These are phyloP conservation scores for Plantago lanceolata DNA, from an alignment of 305 asterid genomes.

Conservation along the genomic window DNA sequence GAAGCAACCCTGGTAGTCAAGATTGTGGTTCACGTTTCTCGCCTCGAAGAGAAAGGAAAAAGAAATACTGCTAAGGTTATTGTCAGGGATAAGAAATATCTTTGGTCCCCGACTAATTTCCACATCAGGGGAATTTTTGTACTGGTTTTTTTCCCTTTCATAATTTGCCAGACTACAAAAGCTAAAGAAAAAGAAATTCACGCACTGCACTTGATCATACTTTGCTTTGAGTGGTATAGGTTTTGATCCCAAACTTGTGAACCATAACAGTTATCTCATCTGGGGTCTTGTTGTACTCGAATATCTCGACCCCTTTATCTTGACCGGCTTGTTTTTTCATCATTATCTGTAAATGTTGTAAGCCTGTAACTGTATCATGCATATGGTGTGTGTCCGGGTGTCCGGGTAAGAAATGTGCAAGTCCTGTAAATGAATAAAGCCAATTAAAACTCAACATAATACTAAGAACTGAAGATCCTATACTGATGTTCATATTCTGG, in stretches of 20 bases:
- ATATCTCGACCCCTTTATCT: too few relatives aligned
- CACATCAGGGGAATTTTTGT: neutral
- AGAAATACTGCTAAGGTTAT: neutral
- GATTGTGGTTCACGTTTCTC: slow-evolving; percentile 15
- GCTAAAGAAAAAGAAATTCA: neutral
- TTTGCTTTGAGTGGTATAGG: neutral
- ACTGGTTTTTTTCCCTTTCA: neutral
- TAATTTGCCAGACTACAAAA: neutral
- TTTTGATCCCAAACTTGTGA: neutral
- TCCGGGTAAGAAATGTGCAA: too few relatives aligned
- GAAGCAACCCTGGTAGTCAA: neutral
- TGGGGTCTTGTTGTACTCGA: too few relatives aligned
- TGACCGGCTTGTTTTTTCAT: too few relatives aligned
- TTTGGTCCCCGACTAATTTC: neutral
- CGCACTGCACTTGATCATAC: neutral
- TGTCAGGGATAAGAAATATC: neutral
- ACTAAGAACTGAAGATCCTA: neutral
- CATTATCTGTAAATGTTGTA: too few relatives aligned
- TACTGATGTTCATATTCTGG: neutral
- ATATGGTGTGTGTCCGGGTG: neutral
- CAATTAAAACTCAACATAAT: neutral
- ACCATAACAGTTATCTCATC: neutral
- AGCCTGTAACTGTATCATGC: neutral
- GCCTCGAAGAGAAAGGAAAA: neutral
- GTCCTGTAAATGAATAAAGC: too few relatives aligned